Conservation (phyloP, 805 yeast species). For the Saccharomyces cerevisiae region DNA sequence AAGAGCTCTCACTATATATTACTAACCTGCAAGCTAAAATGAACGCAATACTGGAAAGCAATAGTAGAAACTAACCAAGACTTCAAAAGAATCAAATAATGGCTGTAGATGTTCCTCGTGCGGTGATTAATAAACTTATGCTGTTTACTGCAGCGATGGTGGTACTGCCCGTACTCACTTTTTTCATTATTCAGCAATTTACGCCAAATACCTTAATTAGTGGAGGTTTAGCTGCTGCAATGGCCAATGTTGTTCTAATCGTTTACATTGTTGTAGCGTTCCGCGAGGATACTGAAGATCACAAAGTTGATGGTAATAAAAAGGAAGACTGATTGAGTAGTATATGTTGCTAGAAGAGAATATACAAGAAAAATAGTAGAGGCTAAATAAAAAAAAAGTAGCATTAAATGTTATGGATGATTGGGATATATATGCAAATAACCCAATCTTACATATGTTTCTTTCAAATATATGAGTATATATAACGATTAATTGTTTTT, state of each 20-base stretch:
- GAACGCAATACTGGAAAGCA: not conserved
- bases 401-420: not conserved
- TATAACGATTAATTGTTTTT: conserved; percentile 17
- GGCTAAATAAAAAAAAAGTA: not conserved
- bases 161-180: conserved; percentile 52
- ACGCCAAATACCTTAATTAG: conserved; percentile 49
- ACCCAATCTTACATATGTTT: conserved; percentile 2
- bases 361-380: not conserved
- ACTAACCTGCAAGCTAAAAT: not conserved
- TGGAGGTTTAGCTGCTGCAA: conserved; percentile 74
- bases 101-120: conserved; percentile 38
- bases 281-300: conserved; percentile 46
- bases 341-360: conserved; percentile 1
- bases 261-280: conserved; percentile 71
- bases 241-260: conserved; percentile 65
- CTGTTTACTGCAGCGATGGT: conserved; percentile 75
- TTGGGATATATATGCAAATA: not conserved
- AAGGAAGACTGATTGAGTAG: conserved; percentile 28
- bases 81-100: conserved; percentile 10
- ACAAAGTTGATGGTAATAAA: conserved; percentile 28
- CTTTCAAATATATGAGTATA: conserved; percentile 5
- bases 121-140: conserved; percentile 58
- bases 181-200: conserved; percentile 45
- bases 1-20: not conserved
- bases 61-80: not conserved